phyloP scores from a whole-genome alignment of 306 rosid species.

The Pyrus communis region DNA sequence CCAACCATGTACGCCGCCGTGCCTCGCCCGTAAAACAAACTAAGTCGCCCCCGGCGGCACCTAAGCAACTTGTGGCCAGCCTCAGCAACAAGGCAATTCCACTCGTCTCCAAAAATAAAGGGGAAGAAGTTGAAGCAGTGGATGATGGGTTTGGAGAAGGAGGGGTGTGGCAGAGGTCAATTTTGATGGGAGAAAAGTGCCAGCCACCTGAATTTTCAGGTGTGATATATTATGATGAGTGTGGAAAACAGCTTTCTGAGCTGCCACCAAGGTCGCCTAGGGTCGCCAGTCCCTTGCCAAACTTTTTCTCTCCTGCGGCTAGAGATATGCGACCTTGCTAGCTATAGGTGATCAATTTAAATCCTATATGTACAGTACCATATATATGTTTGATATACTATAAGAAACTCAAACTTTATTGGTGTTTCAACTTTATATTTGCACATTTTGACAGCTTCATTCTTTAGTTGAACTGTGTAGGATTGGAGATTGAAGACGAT shows the following conservation, averaged over 20 bases:
- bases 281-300: background rate
- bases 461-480: no score
- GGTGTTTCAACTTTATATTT: no score
- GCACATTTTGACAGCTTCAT: no score
- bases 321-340: background rate
- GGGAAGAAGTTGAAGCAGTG: background rate
- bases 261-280: slow-evolving; percentile 34
- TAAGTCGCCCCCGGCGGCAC: background rate
- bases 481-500: no score
- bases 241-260: slow-evolving; percentile 29
- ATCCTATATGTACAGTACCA: no score
- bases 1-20: background rate
- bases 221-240: slow-evolving; percentile 28
- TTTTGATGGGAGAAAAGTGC: slow-evolving; percentile 44
- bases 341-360: background rate
- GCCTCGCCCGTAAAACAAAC: background rate
- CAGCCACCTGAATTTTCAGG: slow-evolving; percentile 38
- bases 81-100: slow-evolving; percentile 13
- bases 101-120: background rate
- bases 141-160: slow-evolving; percentile 7
- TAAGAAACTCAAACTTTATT: no score
- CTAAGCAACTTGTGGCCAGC: slow-evolving; percentile 12
- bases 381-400: no score
- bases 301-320: background rate
- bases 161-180: slow-evolving; percentile 41